Base-by-base conservation (phyloP, 2,329 filamentous ascomycete species). In the Dactylonectria macrodidyma region DNA sequence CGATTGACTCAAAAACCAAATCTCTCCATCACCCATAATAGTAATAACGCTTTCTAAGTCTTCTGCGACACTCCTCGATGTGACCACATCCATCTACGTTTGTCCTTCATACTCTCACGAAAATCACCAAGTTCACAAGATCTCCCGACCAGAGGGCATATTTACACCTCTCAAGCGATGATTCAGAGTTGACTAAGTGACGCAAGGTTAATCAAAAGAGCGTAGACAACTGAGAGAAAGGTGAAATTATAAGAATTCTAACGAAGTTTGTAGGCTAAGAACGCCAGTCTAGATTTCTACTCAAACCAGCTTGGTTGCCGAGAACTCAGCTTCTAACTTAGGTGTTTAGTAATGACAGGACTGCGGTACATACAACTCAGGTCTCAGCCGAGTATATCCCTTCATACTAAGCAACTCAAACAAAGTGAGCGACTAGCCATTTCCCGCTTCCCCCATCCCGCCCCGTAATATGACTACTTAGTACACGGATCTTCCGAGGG, bases 81-180 rank as follows among this genome's bases (percentile, higher is more conserved):
- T 46, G 41, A n/a, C 16, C 16, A 46, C 41, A 46, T 19, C 41
- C 41, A 46, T 46, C 41, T 46, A 46, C n/a, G 6, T 46, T n/a
- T 19, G 41, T 46, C 41, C 41, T 46, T 46, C 41, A n/a, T 46
- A 46, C 19, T 46, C 14, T 46, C 16, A 19, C 41, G 14, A 46
- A 46, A 46, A 46, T 46, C 41, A n/a, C 41, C 41, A n/a, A 46
- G 41, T 46, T 46, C 41, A 46, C 41, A 16, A 46, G 41, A 46
- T 5, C 41, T 19, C 41, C 41, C 41, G 16, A 46, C n/a, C 19
- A 46, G 41, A 46, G 41, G 41, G 14, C 41, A 46, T 46, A 46
- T 46, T 46, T 46, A 46, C 41, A 4, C 41, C 41, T 46, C 41
- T 46, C 41, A 46, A 46, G 41, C 5, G 2, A 46, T 46, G 41